These are phyloP conservation scores for Colletotrichum trifolii DNA, from an alignment of 2,329 filamentous ascomycete genomes.

Conservation along the genomic window DNA sequence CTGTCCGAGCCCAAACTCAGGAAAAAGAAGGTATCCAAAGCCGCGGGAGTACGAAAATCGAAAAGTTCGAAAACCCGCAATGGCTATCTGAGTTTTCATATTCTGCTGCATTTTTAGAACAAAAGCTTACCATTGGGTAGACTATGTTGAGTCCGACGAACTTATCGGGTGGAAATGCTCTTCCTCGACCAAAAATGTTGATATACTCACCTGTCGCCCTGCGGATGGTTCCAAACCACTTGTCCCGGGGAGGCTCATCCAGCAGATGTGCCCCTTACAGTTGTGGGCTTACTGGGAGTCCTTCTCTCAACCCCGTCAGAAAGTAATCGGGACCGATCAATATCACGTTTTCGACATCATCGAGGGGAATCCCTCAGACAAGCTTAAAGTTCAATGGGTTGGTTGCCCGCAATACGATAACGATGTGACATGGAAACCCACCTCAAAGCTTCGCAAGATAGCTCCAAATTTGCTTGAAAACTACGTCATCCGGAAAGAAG, in stretches of 20 bases:
- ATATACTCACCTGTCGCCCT: not conserved
- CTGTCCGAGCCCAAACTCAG: too few relatives aligned
- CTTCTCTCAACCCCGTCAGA: not conserved
- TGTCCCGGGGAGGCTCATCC: not conserved
- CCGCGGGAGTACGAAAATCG: too few relatives aligned
- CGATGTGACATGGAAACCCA: not conserved
- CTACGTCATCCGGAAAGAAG: too few relatives aligned
- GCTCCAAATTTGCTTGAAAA: too few relatives aligned
- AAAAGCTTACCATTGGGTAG: too few relatives aligned
- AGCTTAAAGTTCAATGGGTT: not conserved
- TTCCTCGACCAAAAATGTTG: too few relatives aligned
- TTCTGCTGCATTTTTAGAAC: too few relatives aligned
- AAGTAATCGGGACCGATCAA: not conserved
- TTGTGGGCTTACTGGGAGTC: not conserved
- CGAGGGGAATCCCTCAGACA: not conserved
- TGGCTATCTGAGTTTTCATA: too few relatives aligned
- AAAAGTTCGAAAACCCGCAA: too few relatives aligned
- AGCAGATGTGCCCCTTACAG: not conserved
- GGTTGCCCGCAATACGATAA: not conserved
- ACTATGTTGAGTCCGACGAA: too few relatives aligned
- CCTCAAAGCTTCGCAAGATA: not conserved
- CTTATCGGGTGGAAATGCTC: too few relatives aligned
- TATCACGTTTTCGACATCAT: constrained; percentile 1
- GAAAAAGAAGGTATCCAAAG: too few relatives aligned
- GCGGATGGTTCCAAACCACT: not conserved